Evolutionary conservation across 2,329 filamentous ascomycete species (phyloP), one percentile per base, ranked within the genome.

Genomic region (Arthroderma sp.): DNA sequence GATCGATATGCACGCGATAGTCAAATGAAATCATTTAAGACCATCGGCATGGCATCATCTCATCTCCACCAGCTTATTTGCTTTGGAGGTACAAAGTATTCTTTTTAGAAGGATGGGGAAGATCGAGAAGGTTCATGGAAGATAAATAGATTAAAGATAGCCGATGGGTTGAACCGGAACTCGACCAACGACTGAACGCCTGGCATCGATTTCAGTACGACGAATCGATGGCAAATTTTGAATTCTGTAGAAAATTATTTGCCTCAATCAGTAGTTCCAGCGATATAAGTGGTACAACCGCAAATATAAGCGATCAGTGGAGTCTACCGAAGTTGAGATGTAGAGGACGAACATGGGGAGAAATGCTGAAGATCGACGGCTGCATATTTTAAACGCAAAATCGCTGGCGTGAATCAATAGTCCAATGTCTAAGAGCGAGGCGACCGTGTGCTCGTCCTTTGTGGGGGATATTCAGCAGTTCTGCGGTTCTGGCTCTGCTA

Each of bases 281-380:
- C 23, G 23, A n/a, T 19, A 19, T 31, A n/a, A n/a, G 47, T 51
- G 5, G 23, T 51, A 31, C 47, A 31, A 33, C 28, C 47, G 47
- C 25, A 51, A 51, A 51, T 33, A 31, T 33, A 51, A 51, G 47
- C 47, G 28, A 51, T 31, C 25, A 51, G 47, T 51, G 47, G 47
- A 19, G 47, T 35, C 28, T 31, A n/a, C 25, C 47, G 23, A 51
- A 51, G 47, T 51, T 31, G 15, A 51, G 25, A 33, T 51, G n/a
- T 13, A 19, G n/a, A 35, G 8, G 47, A 31, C 47, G 25, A 51
- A 31, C 28, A 33, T 51, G 47, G 47, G 25, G 23, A 51, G n/a
- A 31, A 31, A 51, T 31, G 47, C 33, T 31, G 7, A 31, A 19
- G 47, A 51, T 51, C 47, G 47, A 51, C 47, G 28, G 9, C 28